Evolutionary conservation across 345 rosid species (phyloP).

Genomic region (Euphorbia tirucalli): DNA sequence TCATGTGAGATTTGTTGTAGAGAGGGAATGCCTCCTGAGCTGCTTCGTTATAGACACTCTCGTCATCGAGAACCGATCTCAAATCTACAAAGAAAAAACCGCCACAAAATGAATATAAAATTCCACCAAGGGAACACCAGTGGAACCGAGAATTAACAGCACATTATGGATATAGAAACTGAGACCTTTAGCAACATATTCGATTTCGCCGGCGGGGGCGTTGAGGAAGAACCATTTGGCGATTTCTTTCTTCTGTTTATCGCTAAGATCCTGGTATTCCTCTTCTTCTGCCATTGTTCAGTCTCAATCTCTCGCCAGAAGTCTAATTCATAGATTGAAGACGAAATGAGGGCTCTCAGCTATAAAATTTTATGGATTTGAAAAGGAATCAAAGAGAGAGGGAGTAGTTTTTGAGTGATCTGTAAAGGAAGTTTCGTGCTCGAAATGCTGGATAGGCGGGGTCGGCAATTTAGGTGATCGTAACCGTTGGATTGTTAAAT

Average conservation of each 20-base stretch:
- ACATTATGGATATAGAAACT: neutral
- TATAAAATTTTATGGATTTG: neutral
- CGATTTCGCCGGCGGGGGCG: constrained; percentile 96
- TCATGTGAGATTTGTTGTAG: constrained; percentile 88
- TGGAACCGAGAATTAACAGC: neutral
- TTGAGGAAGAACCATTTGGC: constrained; percentile 99
- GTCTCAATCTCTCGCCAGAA: constrained; percentile 6
- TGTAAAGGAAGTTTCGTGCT: constrained; percentile 17
- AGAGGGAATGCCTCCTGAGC: constrained; percentile 76
- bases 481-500: constrained; percentile 25
- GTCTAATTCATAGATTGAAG: constrained; percentile 10
- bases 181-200: constrained; percentile 86
- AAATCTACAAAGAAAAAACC: constrained; percentile 50
- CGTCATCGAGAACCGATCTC: constrained; percentile 65
- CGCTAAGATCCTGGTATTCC: constrained; percentile 50
- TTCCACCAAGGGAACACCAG: neutral
- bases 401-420: constrained; percentile 15
- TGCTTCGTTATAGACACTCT: constrained; percentile 65
- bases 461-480: constrained; percentile 15
- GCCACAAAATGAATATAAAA: constrained; percentile 1
- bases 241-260: constrained; percentile 85
- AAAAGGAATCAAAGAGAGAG: constrained; percentile 22
- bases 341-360: neutral
- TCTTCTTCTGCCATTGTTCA: constrained; percentile 57
- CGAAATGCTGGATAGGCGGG: constrained; percentile 18